Evolutionary conservation across 208 protist species (phyloP), one percentile per base, ranked within the genome.

Genomic region (Crithidia acanthocephali): DNA sequence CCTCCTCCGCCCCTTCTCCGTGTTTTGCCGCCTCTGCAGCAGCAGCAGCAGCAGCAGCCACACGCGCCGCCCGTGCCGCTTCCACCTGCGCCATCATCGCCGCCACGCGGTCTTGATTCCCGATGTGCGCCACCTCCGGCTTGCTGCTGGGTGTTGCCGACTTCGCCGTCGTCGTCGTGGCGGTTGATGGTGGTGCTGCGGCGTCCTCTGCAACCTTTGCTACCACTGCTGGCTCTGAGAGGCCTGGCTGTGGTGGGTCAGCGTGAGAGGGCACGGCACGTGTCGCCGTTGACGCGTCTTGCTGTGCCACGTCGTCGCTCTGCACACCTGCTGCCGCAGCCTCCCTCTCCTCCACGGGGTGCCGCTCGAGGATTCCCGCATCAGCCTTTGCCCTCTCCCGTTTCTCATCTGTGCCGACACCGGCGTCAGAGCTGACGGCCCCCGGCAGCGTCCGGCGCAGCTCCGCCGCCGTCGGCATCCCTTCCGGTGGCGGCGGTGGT

Each of bases 61-160:
- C 77, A 42, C 84, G 79, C 22, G 78, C 78, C 56, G 63, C 73
- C 35, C 83, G 52, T 16, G 81, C 85, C 37, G 79, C 80, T 28
- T 61, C 69, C 50, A 90, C 80, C 67, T 86, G 69, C 53, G 84
- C 87, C 78, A 90, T 84, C 81, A 78, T 78, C 15, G 59, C 72
- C 13, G 64, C 59, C 40, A 78, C 72, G 20, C 72, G 72, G 48
- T 67, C 58, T 47, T 78, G 72, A 30, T 78, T 55, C 33, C 65
- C 72, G 32, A 78, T 72, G 72, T 78, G 65, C 47, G 48, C 56
- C 25, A 78, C 22, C 23, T 71, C 65, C n/a, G 72, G 65, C 15
- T 44, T 68, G 23, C 23, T 33, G 23, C 35, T 6, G 8, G 28
- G 45, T 15, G 28, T 16, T 40, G 35, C 35, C 35, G 35, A 40